Evolutionary conservation across 192 early-diverging fungal species (phyloP).

Genomic region (Backusella tarrabulga): DNA sequence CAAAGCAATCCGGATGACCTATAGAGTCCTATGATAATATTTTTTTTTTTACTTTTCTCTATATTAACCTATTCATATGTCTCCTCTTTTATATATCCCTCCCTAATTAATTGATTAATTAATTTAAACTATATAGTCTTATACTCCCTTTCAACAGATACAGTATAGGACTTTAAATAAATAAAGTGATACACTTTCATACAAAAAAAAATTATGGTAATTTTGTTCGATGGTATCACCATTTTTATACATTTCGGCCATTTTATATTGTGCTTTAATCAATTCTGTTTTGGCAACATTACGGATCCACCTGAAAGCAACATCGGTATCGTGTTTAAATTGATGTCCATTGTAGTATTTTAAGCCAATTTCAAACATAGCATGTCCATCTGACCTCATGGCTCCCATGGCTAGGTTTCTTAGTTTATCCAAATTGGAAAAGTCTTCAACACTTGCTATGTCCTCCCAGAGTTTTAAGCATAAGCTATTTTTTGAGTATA

Average conservation of each 20-base stretch:
- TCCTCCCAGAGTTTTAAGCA: background rate
- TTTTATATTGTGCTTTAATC: background rate
- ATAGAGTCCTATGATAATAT: too few relatives aligned
- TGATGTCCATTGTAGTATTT: background rate
- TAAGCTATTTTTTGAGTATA: background rate
- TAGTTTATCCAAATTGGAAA: background rate
- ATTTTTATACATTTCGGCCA: background rate
- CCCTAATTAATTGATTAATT: too few relatives aligned
- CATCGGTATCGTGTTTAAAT: background rate
- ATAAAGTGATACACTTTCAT: too few relatives aligned
- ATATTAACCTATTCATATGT: too few relatives aligned
- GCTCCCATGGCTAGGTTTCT: background rate
- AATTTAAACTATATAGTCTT: too few relatives aligned
- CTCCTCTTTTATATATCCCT: too few relatives aligned
- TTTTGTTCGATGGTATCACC: background rate
- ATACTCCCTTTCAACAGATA: too few relatives aligned
- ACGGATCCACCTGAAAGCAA: background rate
- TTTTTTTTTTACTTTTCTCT: too few relatives aligned
- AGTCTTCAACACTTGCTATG: background rate
- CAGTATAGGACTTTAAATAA: too few relatives aligned
- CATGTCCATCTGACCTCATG: background rate
- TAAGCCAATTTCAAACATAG: background rate
- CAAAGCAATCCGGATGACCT: background rate
- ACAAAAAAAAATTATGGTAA: too few relatives aligned
- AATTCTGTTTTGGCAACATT: background rate